Percentiles rank a stretch among this genome's conserved stretches.
phyloP scores from a whole-genome alignment of 176 grass and related monocot genomes.

The Triticum urartu region DNA sequence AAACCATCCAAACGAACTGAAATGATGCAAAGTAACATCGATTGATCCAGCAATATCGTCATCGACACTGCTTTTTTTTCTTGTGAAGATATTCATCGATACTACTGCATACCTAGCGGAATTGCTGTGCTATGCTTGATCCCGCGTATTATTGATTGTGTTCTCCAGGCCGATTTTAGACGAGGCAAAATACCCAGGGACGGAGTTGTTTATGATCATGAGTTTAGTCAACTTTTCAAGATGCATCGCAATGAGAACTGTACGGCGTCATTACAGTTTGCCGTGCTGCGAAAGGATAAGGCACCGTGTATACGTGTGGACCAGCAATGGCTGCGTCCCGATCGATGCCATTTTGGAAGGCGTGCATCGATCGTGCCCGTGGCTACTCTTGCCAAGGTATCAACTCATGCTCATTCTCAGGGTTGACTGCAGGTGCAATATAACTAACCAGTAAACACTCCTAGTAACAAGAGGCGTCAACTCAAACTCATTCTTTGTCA shows the following conservation, averaged over 20 bases:
- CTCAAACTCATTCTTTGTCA: too few species aligned
- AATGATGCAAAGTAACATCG: background rate
- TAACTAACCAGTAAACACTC: background rate
- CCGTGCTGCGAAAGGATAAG: conserved; percentile 18
- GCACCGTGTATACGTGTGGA: conserved; percentile 8
- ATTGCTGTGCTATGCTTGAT: background rate
- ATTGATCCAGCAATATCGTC: background rate
- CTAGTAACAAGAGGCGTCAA: too few species aligned
- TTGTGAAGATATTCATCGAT: background rate
- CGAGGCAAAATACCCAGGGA: too few species aligned
- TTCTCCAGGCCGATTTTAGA: background rate
- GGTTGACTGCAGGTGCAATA: conserved; percentile 22
- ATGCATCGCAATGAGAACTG: background rate
- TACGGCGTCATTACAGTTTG: background rate
- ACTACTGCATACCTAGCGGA: background rate
- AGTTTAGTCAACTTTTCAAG: conserved; percentile 2
- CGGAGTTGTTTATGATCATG: background rate
- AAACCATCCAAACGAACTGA: background rate
- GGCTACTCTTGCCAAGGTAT: conserved; percentile 3
- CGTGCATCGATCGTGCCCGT: background rate
- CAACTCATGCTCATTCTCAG: background rate
- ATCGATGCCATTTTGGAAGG: conserved; percentile 2
- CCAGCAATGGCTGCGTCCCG: background rate
- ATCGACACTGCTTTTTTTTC: too few species aligned
- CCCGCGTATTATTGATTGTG: background rate